Percentiles rank a stretch among this genome's conserved stretches.
Conservation (phyloP, 371 early-diverging fungal species). For the Ordospora colligata region DNA sequence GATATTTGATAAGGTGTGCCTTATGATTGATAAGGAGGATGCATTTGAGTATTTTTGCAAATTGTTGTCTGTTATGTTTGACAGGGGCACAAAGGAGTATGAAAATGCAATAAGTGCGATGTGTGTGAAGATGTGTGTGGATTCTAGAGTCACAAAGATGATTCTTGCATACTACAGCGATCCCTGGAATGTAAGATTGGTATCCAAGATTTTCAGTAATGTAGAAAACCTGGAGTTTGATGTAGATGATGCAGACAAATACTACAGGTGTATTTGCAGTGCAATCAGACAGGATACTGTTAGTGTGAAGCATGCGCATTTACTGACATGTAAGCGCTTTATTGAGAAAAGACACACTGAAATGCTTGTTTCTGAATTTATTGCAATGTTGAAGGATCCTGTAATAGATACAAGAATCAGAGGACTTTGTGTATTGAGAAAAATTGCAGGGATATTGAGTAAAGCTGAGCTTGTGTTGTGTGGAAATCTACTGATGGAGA, state of each 20-base stretch:
- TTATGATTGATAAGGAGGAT: neutral
- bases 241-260: neutral
- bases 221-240: neutral
- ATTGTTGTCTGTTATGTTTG: neutral
- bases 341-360: neutral
- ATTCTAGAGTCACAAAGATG: neutral
- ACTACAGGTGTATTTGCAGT: neutral
- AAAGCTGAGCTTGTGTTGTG: neutral
- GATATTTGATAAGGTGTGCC: neutral
- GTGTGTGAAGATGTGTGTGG: neutral
- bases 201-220: neutral
- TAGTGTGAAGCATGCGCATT: neutral
- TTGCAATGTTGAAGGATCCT: neutral
- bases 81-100: neutral
- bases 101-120: neutral
- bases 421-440: neutral
- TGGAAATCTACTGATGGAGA: conserved; percentile 2
- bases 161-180: neutral
- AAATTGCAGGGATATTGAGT: neutral
- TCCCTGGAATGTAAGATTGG: neutral
- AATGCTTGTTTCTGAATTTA: neutral
- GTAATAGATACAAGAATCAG: neutral
- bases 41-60: neutral
- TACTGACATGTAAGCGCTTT: neutral
- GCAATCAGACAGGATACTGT: neutral